Percentiles rank a stretch among this genome's conserved stretches.
Evolutionary conservation across 306 rosid species (phyloP).

Genomic region (Prunus mongolica): DNA sequence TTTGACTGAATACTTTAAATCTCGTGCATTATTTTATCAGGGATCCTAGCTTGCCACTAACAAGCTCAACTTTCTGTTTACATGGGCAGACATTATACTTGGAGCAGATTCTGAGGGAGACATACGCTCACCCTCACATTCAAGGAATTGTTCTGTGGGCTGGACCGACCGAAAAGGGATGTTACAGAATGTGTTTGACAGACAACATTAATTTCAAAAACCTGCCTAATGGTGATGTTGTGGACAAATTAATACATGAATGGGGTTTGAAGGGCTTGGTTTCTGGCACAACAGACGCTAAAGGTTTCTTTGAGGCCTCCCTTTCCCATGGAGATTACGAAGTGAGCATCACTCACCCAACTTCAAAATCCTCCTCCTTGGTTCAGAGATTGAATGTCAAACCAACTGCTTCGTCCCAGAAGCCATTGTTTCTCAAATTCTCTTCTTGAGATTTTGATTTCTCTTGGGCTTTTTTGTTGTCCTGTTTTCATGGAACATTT

Average conservation of each 20-base stretch:
- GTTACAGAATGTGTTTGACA: conserved; percentile 51
- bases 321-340: conserved; percentile 48
- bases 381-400: conserved; percentile 16
- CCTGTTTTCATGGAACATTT: neutral
- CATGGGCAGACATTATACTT: conserved; percentile 38
- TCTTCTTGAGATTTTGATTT: neutral
- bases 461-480: neutral
- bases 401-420: neutral
- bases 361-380: conserved; percentile 8
- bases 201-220: conserved; percentile 54
- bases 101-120: conserved; percentile 59
- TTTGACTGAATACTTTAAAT: too few species aligned
- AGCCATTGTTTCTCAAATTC: conserved; percentile 17
- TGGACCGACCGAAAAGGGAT: conserved; percentile 44
- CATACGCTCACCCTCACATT: conserved; percentile 56
- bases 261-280: conserved; percentile 35
- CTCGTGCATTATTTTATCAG: too few species aligned
- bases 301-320: conserved; percentile 34
- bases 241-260: conserved; percentile 56
- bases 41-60: neutral
- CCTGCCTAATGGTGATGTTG: conserved; percentile 61
- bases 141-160: conserved; percentile 66
- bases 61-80: neutral
- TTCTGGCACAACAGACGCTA: conserved; percentile 23
- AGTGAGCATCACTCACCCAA: conserved; percentile 25